These are phyloP conservation scores for Cladosporium sp. DNA, from an alignment of 2,329 filamentous ascomycete species.

Conservation along the genomic window DNA sequence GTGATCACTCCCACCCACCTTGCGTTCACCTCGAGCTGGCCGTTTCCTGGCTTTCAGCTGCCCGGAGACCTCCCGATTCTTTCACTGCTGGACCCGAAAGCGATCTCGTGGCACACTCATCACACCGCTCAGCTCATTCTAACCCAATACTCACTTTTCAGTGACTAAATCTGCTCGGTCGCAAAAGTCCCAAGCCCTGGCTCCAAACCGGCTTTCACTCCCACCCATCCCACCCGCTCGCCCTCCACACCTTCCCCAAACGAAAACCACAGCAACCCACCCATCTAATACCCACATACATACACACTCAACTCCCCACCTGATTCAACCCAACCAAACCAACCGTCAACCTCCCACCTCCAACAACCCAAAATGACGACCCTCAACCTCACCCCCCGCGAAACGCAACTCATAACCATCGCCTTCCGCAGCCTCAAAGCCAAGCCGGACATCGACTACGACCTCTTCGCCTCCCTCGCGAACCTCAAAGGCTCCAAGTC, in stretches of 20 bases:
- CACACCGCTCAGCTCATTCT: no score
- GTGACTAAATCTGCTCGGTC: no score
- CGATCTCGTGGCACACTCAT: no score
- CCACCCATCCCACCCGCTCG: background rate
- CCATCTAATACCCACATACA: background rate
- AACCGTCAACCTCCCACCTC: background rate
- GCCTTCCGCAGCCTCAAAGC: conserved; percentile 4
- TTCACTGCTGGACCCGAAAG: no score
- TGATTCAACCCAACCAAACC: background rate
- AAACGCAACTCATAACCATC: background rate
- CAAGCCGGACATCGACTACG: conserved; percentile 9
- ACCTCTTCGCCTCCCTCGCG: background rate
- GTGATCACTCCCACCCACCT: no score
- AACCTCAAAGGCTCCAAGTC: conserved; percentile 9
- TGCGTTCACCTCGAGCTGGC: no score
- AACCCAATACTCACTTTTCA: no score
- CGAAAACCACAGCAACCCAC: background rate
- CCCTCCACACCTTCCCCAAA: background rate
- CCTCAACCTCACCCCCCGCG: background rate
- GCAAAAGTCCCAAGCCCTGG: no score
- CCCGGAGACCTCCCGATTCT: no score
- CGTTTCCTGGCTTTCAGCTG: no score
- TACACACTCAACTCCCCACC: background rate
- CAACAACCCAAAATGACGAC: background rate
- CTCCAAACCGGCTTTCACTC: background rate